These are phyloP conservation scores for Paulinella micropora DNA, from an alignment of 78 protist species.

Conservation along the genomic window DNA sequence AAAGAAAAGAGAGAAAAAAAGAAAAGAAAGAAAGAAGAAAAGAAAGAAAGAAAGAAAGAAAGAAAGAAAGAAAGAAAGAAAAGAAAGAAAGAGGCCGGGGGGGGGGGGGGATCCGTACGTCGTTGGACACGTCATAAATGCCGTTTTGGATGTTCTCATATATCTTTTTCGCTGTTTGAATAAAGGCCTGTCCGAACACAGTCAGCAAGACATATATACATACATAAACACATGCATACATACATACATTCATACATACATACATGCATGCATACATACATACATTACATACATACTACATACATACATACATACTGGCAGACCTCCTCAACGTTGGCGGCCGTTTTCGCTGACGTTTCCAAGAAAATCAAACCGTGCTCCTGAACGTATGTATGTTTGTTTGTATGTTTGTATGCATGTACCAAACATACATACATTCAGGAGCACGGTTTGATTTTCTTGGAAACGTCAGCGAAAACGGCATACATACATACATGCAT, in stretches of 20 bases:
- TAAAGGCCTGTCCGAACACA: not conserved
- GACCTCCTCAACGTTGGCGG: constrained; percentile 83
- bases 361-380: constrained; percentile 77
- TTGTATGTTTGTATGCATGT: no score
- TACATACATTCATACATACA: not conserved
- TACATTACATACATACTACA: not conserved
- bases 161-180: not conserved
- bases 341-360: constrained; percentile 94
- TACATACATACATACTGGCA: not conserved
- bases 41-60: no score
- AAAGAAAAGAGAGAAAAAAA: no score
- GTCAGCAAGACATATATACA: not conserved
- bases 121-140: not conserved
- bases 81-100: no score
- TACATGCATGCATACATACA: not conserved
- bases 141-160: not conserved
- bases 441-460: constrained; percentile 73
- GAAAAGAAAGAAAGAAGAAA: no score
- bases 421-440: no score
- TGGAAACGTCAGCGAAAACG: constrained; percentile 93
- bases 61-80: no score
- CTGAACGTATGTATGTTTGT: no score
- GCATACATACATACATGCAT: no score
- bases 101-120: no score
- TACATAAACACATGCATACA: not conserved